Evolutionary conservation across 164 flowering plant species (phyloP).

Genomic region (Nymphaea thermarum): DNA sequence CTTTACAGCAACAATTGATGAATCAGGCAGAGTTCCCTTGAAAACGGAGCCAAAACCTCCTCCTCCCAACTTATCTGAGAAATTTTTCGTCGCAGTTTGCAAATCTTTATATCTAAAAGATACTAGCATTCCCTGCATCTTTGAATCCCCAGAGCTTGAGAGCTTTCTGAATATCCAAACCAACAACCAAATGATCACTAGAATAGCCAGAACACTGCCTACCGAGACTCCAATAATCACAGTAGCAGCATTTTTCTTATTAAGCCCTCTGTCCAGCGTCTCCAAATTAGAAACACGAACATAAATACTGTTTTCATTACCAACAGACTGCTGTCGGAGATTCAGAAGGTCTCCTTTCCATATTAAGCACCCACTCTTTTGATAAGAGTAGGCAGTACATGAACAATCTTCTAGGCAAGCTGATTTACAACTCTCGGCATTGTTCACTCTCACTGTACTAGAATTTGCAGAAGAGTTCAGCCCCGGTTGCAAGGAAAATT

Average conservation of each 20-base stretch:
- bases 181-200: constrained; percentile 11
- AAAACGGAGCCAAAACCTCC: constrained; percentile 52
- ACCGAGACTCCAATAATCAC: constrained; percentile 13
- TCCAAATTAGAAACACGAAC: constrained; percentile 1
- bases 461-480: constrained; percentile 7
- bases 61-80: constrained; percentile 38
- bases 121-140: constrained; percentile 25
- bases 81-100: constrained; percentile 35
- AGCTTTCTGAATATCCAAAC: constrained; percentile 11
- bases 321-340: constrained; percentile 1
- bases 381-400: constrained; percentile 14
- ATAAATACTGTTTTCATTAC: background rate
- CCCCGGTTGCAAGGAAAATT: background rate
- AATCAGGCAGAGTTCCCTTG: constrained; percentile 31
- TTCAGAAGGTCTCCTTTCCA: constrained; percentile 7
- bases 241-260: constrained; percentile 7
- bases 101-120: constrained; percentile 28
- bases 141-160: background rate
- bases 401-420: constrained; percentile 14
- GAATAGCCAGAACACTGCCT: constrained; percentile 6
- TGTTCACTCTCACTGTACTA: background rate
- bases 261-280: background rate
- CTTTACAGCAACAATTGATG: constrained; percentile 33
- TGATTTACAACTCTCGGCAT: constrained; percentile 5
- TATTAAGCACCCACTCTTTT: constrained; percentile 1